Percentiles rank a stretch among this genome's conserved stretches.
Evolutionary conservation across 768 basidiomycete genomes (phyloP).

Genomic region (Trametes cingulata): DNA sequence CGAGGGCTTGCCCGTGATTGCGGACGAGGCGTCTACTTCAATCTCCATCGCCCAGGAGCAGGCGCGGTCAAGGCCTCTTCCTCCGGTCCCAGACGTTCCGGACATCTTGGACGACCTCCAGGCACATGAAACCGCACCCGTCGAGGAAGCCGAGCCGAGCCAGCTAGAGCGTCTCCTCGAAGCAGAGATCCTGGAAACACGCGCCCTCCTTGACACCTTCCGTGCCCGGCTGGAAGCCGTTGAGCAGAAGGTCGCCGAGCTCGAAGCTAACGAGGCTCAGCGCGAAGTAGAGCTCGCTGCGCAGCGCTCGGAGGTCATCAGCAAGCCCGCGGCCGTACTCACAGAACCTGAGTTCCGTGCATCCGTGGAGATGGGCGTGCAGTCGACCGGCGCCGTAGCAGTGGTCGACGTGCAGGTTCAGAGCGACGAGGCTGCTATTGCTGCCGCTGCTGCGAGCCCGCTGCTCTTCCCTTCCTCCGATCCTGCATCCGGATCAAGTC

Average conservation of each 20-base stretch:
- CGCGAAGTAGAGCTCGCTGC: conserved; percentile 10
- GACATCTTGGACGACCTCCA: not conserved
- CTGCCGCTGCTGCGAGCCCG: not conserved
- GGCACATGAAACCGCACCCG: not conserved
- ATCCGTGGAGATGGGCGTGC: conserved; percentile 17
- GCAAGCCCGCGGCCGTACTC: not conserved
- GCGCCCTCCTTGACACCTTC: conserved; percentile 32
- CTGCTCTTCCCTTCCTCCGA: conserved; percentile 1
- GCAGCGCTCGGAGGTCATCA: not conserved
- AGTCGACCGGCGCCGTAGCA: not conserved
- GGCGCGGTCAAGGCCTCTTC: conserved; percentile 12
- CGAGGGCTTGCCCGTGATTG: not conserved
- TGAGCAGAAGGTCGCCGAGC: conserved; percentile 32
- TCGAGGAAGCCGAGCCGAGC: conserved; percentile 5
- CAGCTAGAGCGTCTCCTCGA: conserved; percentile 25
- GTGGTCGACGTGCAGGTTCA: conserved; percentile 9
- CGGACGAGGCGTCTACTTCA: not conserved
- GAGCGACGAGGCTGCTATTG: not conserved
- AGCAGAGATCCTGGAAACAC: conserved; percentile 27
- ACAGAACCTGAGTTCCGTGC: not conserved
- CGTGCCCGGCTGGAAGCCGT: conserved; percentile 32
- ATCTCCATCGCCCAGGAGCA: not conserved
- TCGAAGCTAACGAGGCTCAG: conserved; percentile 28
- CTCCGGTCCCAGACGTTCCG: conserved; percentile 7
- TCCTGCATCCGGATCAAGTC: not conserved